Conservation (phyloP, 306 rosid species). For the Argentina anserina region DNA sequence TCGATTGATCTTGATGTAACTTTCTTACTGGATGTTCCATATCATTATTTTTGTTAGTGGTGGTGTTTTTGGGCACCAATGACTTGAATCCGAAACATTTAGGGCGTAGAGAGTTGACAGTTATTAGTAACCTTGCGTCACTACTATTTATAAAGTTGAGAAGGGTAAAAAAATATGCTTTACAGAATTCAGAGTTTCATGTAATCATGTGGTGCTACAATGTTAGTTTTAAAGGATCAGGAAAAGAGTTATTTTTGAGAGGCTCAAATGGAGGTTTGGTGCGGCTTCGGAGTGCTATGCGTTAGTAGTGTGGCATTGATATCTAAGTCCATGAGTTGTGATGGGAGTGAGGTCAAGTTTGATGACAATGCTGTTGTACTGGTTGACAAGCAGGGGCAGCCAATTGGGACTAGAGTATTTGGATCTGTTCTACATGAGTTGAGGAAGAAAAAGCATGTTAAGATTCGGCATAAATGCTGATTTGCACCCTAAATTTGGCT, state of each 20-base stretch:
- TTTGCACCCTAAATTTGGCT: too few species aligned
- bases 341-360: slow-evolving; percentile 89
- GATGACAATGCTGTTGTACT: slow-evolving; percentile 82
- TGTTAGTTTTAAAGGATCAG: background rate
- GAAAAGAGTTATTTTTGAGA: background rate
- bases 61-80: background rate
- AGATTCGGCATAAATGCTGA: too few species aligned
- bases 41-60: background rate
- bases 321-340: too few species aligned
- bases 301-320: too few species aligned
- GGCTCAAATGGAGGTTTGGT: too few species aligned
- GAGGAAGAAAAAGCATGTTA: slow-evolving; percentile 83
- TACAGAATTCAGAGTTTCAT: background rate
- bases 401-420: slow-evolving; percentile 83
- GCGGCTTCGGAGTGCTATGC: too few species aligned
- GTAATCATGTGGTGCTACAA: background rate
- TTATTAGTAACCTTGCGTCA: too few species aligned
- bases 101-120: background rate
- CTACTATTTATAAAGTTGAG: too few species aligned
- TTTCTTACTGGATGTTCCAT: background rate
- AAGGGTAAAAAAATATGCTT: background rate
- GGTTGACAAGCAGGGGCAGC: slow-evolving; percentile 90
- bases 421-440: slow-evolving; percentile 89
- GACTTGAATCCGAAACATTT: background rate
- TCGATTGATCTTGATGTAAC: too few species aligned